phyloP scores from a whole-genome alignment of 1,284 basidiomycete genomes.

The Stereum hirsutum region DNA sequence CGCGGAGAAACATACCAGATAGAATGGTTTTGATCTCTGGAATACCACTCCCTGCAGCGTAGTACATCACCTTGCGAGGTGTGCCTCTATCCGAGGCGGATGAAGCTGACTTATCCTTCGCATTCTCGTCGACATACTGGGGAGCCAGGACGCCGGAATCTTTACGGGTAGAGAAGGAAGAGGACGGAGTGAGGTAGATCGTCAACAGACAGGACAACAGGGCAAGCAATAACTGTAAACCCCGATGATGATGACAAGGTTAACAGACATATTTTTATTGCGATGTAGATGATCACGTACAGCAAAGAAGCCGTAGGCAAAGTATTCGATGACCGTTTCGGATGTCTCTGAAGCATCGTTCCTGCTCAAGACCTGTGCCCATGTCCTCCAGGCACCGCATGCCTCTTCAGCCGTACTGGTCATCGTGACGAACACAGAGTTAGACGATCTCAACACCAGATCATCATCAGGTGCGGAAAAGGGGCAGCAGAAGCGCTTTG shows the following conservation, averaged over 20 bases:
- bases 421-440: slow-evolving; percentile 12
- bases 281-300: slow-evolving; percentile 34
- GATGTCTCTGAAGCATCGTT: slow-evolving; percentile 13
- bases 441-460: background rate
- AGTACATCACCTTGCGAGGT: slow-evolving; percentile 73
- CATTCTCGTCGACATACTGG: slow-evolving; percentile 26
- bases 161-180: slow-evolving; percentile 80
- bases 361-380: slow-evolving; percentile 45
- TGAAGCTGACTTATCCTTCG: slow-evolving; percentile 18
- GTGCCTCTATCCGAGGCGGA: slow-evolving; percentile 15
- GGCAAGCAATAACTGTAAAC: slow-evolving; percentile 58
- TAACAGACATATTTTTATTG: slow-evolving; percentile 1
- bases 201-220: slow-evolving; percentile 72
- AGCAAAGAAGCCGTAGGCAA: slow-evolving; percentile 70
- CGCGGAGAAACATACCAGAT: slow-evolving; percentile 44
- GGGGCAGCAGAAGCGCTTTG: slow-evolving; percentile 79
- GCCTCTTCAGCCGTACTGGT: slow-evolving; percentile 23
- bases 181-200: slow-evolving; percentile 81
- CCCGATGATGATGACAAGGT: slow-evolving; percentile 5
- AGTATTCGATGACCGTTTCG: slow-evolving; percentile 49
- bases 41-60: slow-evolving; percentile 94
- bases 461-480: slow-evolving; percentile 19
- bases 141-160: slow-evolving; percentile 69
- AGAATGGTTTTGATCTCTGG: slow-evolving; percentile 97
- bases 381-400: slow-evolving; percentile 72